Base-by-base conservation (phyloP, 345 rosid species). In the Brassica juncea region DNA sequence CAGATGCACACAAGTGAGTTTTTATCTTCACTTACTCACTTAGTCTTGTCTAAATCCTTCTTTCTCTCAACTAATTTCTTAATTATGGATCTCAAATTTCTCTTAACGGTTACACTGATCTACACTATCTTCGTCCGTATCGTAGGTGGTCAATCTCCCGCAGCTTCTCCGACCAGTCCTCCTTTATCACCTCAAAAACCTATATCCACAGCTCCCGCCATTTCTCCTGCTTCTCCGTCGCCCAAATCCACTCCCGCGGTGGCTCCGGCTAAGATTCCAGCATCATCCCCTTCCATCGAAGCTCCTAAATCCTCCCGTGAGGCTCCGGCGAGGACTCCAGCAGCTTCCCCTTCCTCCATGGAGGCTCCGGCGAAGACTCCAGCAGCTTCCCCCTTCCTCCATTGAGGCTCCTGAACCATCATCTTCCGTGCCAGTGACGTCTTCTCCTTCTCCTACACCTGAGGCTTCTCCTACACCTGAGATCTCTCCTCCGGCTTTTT, bases 401-500 rank as follows among this genome's bases (percentile, higher is more conserved):
- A 47, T 47, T 47, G 54, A 47, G 54, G 54, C 54, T 47, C 54
- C 57, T 49, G 37, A 34, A 34, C 6, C 37, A 6, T 49, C 57
- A 23, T 34, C 7, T 68, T 7, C 12, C 39, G 67, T 15, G 67
- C 67, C 67, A 63, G 6, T 31, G 23, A n/a, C 67, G 39, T 31
- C 39, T 32, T 5, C 67, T 31, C 66, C 81, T 54, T 77, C 90
- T 72, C 84, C 84, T 35, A 71, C 84, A 30, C 67, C 82, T 4
- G 32, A 74, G 21, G 25, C 52, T 31, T 64, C 77, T 49, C 34
- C 63, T 52, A 49, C 82, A 2, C 81, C 84, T 2, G 75, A 79
- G 66, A 81, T 81, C 66, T 78, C 86, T 27, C 85, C 91, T 1
- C 83, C 88, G 0, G 83, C 76, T 74, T 83, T 83, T 9, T 66